phyloP scores from a whole-genome alignment of 78 protist genomes.

The Dictyostelium capitatum region DNA sequence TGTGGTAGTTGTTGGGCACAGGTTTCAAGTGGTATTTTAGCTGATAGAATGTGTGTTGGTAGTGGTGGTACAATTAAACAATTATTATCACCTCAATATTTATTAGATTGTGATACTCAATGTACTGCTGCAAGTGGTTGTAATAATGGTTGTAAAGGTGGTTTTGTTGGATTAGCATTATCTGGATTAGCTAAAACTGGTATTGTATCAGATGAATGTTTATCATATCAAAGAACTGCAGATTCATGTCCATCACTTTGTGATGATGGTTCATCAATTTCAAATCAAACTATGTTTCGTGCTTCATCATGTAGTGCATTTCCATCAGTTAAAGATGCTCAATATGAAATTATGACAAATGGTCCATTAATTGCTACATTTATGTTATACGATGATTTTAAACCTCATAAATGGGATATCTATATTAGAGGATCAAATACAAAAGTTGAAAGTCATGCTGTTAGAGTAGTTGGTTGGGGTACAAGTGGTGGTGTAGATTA shows the following conservation, averaged over 20 bases:
- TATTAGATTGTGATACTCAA: conserved; percentile 12
- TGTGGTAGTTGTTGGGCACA: conserved; percentile 80
- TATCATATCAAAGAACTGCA: conserved; percentile 9
- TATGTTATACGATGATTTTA: conserved; percentile 14
- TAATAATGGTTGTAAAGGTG: conserved; percentile 56
- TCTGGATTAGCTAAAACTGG: not conserved
- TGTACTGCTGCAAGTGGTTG: conserved; percentile 2
- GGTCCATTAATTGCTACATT: conserved; percentile 67
- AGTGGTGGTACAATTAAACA: conserved; percentile 1
- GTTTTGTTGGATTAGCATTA: conserved; percentile 17
- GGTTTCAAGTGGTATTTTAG: conserved; percentile 24
- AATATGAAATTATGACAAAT: conserved; percentile 49
- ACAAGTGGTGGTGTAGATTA: not conserved
- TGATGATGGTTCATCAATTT: conserved; percentile 13
- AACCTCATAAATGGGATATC: conserved; percentile 26
- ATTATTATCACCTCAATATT: conserved; percentile 54
- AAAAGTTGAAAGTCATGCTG: conserved; percentile 49
- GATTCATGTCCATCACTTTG: conserved; percentile 53
- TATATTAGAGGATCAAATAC: not conserved
- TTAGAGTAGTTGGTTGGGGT: conserved; percentile 71
- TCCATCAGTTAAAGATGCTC: conserved; percentile 14
- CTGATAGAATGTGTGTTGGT: conserved; percentile 52
- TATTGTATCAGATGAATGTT: conserved; percentile 18
- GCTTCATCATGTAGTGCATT: not conserved
- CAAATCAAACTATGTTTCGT: not conserved